Conservation (phyloP, 2,329 filamentous ascomycete species). For the Fusarium buxicola region DNA sequence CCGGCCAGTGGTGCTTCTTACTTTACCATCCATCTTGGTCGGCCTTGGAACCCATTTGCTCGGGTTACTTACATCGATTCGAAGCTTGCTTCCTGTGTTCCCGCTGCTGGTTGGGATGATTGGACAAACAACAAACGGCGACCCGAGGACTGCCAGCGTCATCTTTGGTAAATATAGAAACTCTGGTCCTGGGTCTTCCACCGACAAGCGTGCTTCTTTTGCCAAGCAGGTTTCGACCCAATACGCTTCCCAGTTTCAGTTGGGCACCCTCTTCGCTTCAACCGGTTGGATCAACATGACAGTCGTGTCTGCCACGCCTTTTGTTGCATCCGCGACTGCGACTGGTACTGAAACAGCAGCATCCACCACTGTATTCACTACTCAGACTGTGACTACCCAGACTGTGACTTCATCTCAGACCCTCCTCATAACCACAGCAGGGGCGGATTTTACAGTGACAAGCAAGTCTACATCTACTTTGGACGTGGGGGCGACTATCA, state of each 20-base stretch:
- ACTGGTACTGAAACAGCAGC: constrained; percentile 17
- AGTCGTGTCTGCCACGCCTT: constrained; percentile 35
- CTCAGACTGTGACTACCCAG: constrained; percentile 28
- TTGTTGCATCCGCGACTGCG: constrained; percentile 22
- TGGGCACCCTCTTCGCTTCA: constrained; percentile 34
- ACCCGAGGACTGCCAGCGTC: constrained; percentile 37
- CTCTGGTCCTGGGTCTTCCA: constrained; percentile 34
- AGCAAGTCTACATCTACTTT: constrained; percentile 30
- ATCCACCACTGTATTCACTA: constrained; percentile 37
- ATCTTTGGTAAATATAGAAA: constrained; percentile 40
- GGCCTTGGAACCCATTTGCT: constrained; percentile 40
- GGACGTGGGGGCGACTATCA: constrained; percentile 38
- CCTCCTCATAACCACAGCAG: constrained; percentile 25
- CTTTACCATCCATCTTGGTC: constrained; percentile 37
- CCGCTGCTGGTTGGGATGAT: constrained; percentile 33
- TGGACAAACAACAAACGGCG: constrained; percentile 39
- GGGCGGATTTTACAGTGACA: constrained; percentile 19
- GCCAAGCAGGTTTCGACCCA: constrained; percentile 25
- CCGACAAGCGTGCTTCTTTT: constrained; percentile 36
- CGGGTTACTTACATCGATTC: constrained; percentile 41
- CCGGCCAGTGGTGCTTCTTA: constrained; percentile 43
- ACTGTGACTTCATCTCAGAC: constrained; percentile 36
- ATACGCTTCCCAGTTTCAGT: constrained; percentile 29
- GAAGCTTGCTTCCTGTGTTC: constrained; percentile 23
- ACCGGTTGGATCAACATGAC: constrained; percentile 43